A percentile compares a stretch with the other conserved stretches of the same genome.
Evolutionary conservation across 75 land plant genomes (phyloP).

Genomic region (Chamaecyparis obtusa): DNA sequence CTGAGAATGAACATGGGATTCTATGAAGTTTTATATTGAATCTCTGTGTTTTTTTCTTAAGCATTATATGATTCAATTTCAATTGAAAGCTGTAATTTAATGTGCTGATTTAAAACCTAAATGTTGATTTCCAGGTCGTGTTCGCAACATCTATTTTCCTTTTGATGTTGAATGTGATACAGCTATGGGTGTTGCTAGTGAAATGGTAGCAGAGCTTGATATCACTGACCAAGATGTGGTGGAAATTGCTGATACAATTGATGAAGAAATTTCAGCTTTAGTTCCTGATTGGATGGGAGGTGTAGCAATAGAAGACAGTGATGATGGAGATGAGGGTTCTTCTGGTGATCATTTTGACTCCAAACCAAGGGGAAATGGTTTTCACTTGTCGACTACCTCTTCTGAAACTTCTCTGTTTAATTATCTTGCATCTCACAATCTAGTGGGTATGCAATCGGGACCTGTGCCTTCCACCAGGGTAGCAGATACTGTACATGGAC

Average conservation of each 20-base stretch:
- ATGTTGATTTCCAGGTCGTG: conserved; percentile 32
- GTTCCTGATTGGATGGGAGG: conserved; percentile 63
- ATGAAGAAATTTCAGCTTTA: conserved; percentile 48
- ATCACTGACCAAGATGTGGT: conserved; percentile 49
- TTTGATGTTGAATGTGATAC: conserved; percentile 65
- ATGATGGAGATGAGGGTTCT: conserved; percentile 24
- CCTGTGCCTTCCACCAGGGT: conserved; percentile 14
- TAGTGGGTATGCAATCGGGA: background rate
- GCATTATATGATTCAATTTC: conserved; percentile 7
- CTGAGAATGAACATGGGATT: background rate
- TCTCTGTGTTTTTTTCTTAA: background rate
- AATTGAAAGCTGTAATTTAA: background rate
- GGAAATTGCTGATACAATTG: conserved; percentile 65
- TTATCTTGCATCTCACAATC: conserved; percentile 13
- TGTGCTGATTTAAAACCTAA: background rate
- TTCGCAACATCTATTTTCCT: conserved; percentile 57
- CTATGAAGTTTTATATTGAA: background rate
- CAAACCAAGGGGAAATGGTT: background rate
- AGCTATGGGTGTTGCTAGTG: conserved; percentile 63
- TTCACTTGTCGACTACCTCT: conserved; percentile 28
- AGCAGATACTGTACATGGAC: conserved; percentile 45
- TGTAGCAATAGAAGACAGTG: conserved; percentile 5
- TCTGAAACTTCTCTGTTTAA: conserved; percentile 33
- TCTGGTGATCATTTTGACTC: conserved; percentile 26
- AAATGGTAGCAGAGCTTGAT: conserved; percentile 83